A percentile compares a stretch with the other conserved stretches of the same genome.
Evolutionary conservation across 2,329 filamentous ascomycete genomes (phyloP).

Genomic region (Periconia sp.): DNA sequence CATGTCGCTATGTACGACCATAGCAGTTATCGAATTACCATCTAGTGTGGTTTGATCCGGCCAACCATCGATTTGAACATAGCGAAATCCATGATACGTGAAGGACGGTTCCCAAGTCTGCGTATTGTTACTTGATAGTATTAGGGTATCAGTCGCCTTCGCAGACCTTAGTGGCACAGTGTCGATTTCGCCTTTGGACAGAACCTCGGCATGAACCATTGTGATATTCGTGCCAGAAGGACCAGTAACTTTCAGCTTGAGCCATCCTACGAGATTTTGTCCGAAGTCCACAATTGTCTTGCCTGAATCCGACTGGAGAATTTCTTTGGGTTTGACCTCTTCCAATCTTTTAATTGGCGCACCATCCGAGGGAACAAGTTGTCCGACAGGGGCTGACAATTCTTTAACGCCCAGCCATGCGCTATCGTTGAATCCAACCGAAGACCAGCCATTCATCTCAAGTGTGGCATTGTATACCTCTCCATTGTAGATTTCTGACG

Average conservation of each 20-base stretch:
- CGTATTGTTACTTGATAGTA: constrained; percentile 30
- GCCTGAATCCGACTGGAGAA: constrained; percentile 47
- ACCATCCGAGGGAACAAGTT: constrained; percentile 50
- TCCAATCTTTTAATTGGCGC: constrained; percentile 53
- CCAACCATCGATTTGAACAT: constrained; percentile 57
- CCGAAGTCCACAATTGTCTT: constrained; percentile 63
- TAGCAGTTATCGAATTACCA: constrained; percentile 37
- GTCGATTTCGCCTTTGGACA: constrained; percentile 55
- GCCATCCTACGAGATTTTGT: constrained; percentile 63
- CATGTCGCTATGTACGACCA: constrained; percentile 62
- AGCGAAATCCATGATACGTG: constrained; percentile 62
- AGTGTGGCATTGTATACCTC: constrained; percentile 57
- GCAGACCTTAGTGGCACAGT: constrained; percentile 54
- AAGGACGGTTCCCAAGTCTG: constrained; percentile 55
- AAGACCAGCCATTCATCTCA: constrained; percentile 30
- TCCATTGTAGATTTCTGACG: constrained; percentile 59
- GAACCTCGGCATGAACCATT: constrained; percentile 62
- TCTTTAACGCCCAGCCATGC: constrained; percentile 41
- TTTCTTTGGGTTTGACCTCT: constrained; percentile 28
- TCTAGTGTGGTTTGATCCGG: constrained; percentile 20
- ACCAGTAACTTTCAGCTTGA: constrained; percentile 49
- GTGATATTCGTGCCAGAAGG: constrained; percentile 50
- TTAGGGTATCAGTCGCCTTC: constrained; percentile 49
- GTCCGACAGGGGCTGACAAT: constrained; percentile 34
- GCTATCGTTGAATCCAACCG: constrained; percentile 20